Conservation (phyloP, 1,139 yeast species). For the Debaryomyces psychrophilus region DNA sequence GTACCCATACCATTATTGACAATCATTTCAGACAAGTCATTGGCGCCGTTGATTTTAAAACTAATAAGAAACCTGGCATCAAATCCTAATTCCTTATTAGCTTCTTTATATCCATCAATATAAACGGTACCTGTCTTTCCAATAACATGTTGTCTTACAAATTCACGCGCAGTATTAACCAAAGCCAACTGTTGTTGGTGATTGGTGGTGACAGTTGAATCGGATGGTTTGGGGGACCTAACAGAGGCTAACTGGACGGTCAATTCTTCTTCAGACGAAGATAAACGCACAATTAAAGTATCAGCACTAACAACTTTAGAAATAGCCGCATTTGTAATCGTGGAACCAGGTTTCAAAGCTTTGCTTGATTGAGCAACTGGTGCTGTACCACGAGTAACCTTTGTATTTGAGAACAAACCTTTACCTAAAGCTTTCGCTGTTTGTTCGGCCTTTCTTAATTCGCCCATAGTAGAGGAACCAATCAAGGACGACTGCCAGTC, state of each 20-base stretch:
- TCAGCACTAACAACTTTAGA: constrained; percentile 70
- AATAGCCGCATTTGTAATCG: constrained; percentile 55
- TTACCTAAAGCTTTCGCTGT: constrained; percentile 63
- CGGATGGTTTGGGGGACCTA: constrained; percentile 71
- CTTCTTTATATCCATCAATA: constrained; percentile 69
- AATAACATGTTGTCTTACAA: constrained; percentile 64
- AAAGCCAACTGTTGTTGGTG: constrained; percentile 47
- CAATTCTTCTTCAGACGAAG: constrained; percentile 49
- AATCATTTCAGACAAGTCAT: constrained; percentile 64
- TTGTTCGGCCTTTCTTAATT: constrained; percentile 66
- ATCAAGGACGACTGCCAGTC: constrained; percentile 83
- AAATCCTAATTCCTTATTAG: constrained; percentile 56
- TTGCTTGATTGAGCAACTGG: constrained; percentile 19
- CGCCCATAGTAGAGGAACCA: constrained; percentile 66
- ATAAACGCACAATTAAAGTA: constrained; percentile 57
- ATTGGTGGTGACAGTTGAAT: constrained; percentile 52
- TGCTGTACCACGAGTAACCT: constrained; percentile 23
- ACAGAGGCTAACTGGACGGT: constrained; percentile 76
- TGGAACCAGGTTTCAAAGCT: constrained; percentile 46
- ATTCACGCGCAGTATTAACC: constrained; percentile 70
- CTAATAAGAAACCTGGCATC: constrained; percentile 72
- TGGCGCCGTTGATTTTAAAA: constrained; percentile 47
- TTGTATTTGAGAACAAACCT: constrained; percentile 56
- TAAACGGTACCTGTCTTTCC: constrained; percentile 67
- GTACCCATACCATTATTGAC: constrained; percentile 72